phyloP scores from a whole-genome alignment of 2,329 filamentous ascomycete species.

The Aspergillus alliaceus region DNA sequence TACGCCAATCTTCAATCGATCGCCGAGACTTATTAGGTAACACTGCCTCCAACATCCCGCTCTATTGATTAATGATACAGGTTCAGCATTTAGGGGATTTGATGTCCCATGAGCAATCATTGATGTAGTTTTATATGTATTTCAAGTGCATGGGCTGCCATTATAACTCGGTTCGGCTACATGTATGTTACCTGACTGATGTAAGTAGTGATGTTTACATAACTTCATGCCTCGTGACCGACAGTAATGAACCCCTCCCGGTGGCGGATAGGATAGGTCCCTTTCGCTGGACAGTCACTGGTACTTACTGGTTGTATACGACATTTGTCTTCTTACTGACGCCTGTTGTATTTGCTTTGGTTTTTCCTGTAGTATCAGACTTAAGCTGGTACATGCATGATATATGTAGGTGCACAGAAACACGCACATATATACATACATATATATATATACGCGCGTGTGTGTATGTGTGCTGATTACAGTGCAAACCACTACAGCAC shows the following conservation, averaged over 20 bases:
- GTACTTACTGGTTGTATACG: background rate
- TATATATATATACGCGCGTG: background rate
- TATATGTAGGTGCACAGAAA: background rate
- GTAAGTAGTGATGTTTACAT: background rate
- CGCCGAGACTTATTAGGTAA: no score
- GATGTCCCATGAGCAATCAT: background rate
- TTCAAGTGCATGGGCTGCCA: no score
- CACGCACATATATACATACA: background rate
- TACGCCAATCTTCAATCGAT: no score
- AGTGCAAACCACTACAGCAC: background rate
- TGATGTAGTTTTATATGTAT: no score
- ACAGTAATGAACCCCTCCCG: background rate
- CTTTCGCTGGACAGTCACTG: background rate
- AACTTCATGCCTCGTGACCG: background rate
- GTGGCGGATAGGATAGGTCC: background rate
- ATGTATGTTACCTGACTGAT: background rate
- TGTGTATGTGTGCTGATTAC: background rate
- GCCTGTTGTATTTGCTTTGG: background rate
- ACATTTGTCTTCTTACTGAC: no score
- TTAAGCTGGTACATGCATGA: background rate
- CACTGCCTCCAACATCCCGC: no score
- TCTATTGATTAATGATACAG: no score
- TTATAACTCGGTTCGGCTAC: background rate
- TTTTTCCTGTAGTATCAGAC: background rate
- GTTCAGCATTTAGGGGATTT: no score